Evolutionary conservation across 352 stramenopile species (phyloP), one percentile per base, ranked within the genome.

Genomic region (Globisporangium paddicum): DNA sequence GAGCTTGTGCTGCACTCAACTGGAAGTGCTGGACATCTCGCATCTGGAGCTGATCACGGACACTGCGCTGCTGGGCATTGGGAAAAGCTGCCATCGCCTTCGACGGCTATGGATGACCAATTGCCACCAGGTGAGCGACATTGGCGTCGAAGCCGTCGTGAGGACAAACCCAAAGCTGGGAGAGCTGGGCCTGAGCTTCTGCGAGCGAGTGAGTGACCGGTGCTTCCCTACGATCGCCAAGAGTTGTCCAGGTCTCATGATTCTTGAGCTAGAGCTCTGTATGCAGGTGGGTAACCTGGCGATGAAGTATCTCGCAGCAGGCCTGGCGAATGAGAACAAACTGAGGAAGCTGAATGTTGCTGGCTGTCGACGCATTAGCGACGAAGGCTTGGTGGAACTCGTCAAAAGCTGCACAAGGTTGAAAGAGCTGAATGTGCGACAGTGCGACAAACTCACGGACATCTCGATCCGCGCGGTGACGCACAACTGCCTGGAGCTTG

Each of bases 401-500:
- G 75, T 76, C 0, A 79, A 71, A 49, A 73, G 70, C 19, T 90
- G 81, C 35, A 77, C 77, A 0, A 69, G 74, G 2, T 61, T 97
- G 2, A 69, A 72, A 28, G 62, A 80, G 8, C 72, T 97, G 11
- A 96, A 95, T 47, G 34, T 97, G 23, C 70, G 74, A 3, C 71
- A 75, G 28, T 93, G 89, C 32, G 86, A 97, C 57, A 82, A 80
- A n/a, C 69, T 97, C 14, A 96, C 90, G 0, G 83, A 96, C 50
- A 14, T 67, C 0, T 90, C 85, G 10, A 56, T 94, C 16, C 70
- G 77, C 16, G 56, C 67, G 0, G 63, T 97, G 19, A 96, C 82
- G 1, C 87, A 96, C 60, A 89, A 95, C 60, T 96, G 82, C 19
- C 69, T 95, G 32, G 72, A 96, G 16, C 63, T 98, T 0, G 71